Percentiles rank a stretch among this genome's conserved stretches.
These are phyloP conservation scores for Henckelia pumila DNA, from an alignment of 257 asterid species.

Conservation along the genomic window DNA sequence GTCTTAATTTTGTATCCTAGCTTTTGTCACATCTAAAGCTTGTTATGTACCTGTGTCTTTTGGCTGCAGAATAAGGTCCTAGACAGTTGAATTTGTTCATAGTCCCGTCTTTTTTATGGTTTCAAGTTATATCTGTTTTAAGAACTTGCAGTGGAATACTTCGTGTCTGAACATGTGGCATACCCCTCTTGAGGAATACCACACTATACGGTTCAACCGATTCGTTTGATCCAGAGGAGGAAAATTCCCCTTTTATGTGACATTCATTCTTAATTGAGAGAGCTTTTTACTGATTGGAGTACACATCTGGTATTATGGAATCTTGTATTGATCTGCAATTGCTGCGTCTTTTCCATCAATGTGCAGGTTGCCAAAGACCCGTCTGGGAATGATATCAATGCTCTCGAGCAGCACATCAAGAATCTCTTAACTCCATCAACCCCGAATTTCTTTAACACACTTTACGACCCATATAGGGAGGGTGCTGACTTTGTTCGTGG, in stretches of 20 bases:
- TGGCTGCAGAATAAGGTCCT: neutral
- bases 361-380: constrained; percentile 78
- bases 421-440: constrained; percentile 67
- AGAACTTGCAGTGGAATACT: neutral
- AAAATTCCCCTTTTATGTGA: no score
- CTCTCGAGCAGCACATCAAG: constrained; percentile 77
- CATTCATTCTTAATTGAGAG: no score
- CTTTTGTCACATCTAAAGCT: neutral
- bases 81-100: neutral
- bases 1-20: neutral
- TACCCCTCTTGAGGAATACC: no score
- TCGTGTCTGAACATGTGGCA: no score
- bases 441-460: constrained; percentile 75
- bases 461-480: constrained; percentile 75
- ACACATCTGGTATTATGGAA: neutral
- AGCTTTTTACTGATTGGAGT: neutral
- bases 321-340: neutral
- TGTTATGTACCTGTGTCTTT: neutral
- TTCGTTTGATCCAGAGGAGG: neutral
- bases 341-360: neutral
- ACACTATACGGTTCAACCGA: no score
- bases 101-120: neutral
- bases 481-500: constrained; percentile 86
- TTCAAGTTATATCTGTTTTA: neutral
- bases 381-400: constrained; percentile 67